A percentile compares a stretch with the other conserved stretches of the same genome.
Conservation (phyloP, 345 rosid genomes). For the Theobroma cacao region DNA sequence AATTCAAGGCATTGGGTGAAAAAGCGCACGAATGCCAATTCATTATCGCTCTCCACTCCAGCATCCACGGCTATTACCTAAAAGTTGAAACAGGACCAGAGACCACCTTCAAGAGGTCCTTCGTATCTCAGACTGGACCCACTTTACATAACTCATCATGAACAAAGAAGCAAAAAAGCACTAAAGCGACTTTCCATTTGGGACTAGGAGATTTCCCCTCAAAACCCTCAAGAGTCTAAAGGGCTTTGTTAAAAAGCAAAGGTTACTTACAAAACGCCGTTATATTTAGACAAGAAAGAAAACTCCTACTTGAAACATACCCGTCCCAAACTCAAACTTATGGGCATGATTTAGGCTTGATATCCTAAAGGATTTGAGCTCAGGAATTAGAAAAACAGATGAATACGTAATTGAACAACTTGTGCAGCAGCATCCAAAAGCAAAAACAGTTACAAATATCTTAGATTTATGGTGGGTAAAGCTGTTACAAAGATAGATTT, state of each 20-base stretch:
- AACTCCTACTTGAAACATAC: neutral
- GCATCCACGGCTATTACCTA: neutral
- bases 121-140: conserved; percentile 1
- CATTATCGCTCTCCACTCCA: neutral
- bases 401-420: neutral
- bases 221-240: too few species aligned
- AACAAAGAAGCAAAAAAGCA: neutral
- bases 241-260: neutral
- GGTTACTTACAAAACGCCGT: neutral
- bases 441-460: neutral
- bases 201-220: neutral
- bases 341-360: neutral
- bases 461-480: neutral
- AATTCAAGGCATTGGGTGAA: neutral
- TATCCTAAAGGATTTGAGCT: neutral
- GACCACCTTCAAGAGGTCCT: neutral
- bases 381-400: neutral
- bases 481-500: neutral
- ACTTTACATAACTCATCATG: neutral
- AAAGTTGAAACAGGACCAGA: neutral
- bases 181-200: neutral
- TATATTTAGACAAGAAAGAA: neutral
- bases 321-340: neutral
- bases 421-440: neutral
- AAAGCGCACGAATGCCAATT: neutral